Conservation (phyloP, 176 grass and related monocot genomes). For the Themeda triandra region DNA sequence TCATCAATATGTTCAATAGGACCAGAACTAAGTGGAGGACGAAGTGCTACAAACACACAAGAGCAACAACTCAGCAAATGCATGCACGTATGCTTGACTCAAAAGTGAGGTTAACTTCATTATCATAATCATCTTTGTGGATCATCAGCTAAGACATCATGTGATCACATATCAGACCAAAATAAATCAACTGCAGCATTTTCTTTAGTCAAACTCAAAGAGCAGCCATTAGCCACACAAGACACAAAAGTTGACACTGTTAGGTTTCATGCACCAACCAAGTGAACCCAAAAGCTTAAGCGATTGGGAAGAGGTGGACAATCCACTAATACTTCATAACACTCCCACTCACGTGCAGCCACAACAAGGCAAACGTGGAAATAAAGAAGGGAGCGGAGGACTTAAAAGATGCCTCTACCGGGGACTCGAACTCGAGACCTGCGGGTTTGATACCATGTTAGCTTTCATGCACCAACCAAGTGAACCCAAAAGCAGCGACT, state of each 20-base stretch:
- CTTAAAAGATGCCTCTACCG: too few relatives aligned
- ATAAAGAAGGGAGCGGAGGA: too few relatives aligned
- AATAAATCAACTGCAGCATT: neutral
- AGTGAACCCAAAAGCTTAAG: too few relatives aligned
- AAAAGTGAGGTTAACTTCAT: neutral
- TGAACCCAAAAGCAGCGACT: too few relatives aligned
- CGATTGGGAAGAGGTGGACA: too few relatives aligned
- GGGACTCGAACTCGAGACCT: too few relatives aligned
- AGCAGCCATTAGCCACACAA: neutral
- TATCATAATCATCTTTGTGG: neutral
- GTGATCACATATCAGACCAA: neutral
- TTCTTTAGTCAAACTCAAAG: conserved; percentile 7
- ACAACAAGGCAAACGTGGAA: too few relatives aligned
- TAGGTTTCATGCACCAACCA: too few relatives aligned
- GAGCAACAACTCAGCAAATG: conserved; percentile 12
- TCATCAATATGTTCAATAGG: conserved; percentile 74
- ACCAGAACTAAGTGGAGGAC: conserved; percentile 58
- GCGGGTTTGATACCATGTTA: too few relatives aligned
- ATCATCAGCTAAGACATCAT: neutral
- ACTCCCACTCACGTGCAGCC: too few relatives aligned
- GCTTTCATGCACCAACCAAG: too few relatives aligned
- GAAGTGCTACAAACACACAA: conserved; percentile 63
- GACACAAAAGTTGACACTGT: neutral
- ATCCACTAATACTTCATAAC: too few relatives aligned
- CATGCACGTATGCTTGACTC: neutral